Conservation (phyloP, 2,329 filamentous ascomycete genomes). For the Ophiostoma quercus region DNA sequence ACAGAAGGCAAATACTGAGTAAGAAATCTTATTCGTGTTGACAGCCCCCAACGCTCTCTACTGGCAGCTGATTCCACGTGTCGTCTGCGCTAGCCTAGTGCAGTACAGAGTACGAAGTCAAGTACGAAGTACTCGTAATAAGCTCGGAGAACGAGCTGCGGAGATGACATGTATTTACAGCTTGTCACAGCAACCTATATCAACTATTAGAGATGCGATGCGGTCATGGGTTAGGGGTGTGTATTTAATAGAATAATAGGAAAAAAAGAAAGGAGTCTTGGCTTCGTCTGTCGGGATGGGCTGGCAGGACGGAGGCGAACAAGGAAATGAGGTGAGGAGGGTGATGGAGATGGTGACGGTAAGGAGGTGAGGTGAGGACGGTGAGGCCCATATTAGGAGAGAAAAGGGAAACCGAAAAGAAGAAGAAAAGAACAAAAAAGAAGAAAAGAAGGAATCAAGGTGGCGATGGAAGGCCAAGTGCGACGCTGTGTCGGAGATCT, state of each 20-base stretch:
- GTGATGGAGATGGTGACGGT: not conserved
- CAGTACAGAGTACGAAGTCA: not conserved
- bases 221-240: not conserved
- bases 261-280: not conserved
- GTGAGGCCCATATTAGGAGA: not conserved
- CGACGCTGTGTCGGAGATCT: constrained; percentile 12
- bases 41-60: not conserved
- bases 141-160: not conserved
- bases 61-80: constrained; percentile 2
- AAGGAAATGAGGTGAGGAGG: not conserved
- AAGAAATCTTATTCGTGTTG: not conserved
- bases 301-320: not conserved
- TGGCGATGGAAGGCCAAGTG: not conserved
- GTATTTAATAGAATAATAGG: too few species aligned
- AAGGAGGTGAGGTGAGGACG: not conserved
- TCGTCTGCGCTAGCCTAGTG: not conserved
- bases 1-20: not conserved
- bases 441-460: not conserved
- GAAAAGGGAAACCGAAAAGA: not conserved
- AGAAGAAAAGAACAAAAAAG: not conserved
- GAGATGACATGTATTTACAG: not conserved
- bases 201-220: not conserved
- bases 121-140: too few species aligned
- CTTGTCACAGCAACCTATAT: too few species aligned
- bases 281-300: not conserved